A percentile compares a stretch with the other conserved stretches of the same genome.
These are phyloP conservation scores for Saccharomycopsis olivae DNA, from an alignment of 805 yeast species.

Conservation along the genomic window DNA sequence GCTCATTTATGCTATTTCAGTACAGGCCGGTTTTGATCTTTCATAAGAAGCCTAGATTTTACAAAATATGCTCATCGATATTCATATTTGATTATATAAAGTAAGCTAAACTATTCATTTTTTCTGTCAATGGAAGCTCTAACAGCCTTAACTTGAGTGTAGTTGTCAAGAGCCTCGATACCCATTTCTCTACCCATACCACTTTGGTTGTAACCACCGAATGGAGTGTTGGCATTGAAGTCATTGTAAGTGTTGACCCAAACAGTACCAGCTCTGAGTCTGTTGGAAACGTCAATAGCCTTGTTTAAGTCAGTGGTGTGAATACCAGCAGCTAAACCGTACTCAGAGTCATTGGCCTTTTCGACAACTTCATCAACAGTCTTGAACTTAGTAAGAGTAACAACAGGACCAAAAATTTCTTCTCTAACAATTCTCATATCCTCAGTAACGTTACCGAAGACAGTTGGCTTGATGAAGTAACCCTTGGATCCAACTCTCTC, in stretches of 20 bases:
- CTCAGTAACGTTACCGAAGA: slow-evolving; percentile 57
- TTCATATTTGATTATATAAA: no score
- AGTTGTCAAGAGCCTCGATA: slow-evolving; percentile 62
- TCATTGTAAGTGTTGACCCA: slow-evolving; percentile 78
- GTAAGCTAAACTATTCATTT: slow-evolving; percentile 8
- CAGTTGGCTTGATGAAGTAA: slow-evolving; percentile 63
- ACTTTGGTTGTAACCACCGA: slow-evolving; percentile 72
- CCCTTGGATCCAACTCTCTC: slow-evolving; percentile 54
- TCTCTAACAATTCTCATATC: slow-evolving; percentile 55
- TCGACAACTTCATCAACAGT: slow-evolving; percentile 57
- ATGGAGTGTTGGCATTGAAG: slow-evolving; percentile 66
- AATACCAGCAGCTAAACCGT: slow-evolving; percentile 75
- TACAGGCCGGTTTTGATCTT: slow-evolving; percentile 83
- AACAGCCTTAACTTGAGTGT: slow-evolving; percentile 67
- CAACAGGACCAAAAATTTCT: slow-evolving; percentile 77
- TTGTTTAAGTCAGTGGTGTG: slow-evolving; percentile 55
- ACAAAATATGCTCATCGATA: background rate
- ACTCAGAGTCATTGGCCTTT: slow-evolving; percentile 59
- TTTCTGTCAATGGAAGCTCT: slow-evolving; percentile 33
- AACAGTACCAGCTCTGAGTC: slow-evolving; percentile 63
- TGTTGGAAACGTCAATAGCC: slow-evolving; percentile 52
- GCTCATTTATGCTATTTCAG: slow-evolving; percentile 64
- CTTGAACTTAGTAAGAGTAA: slow-evolving; percentile 56
- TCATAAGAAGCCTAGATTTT: slow-evolving; percentile 27
- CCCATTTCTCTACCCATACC: slow-evolving; percentile 89